Percentiles rank a stretch among this genome's conserved stretches.
phyloP scores from a whole-genome alignment of 495 filamentous ascomycete genomes.

The Evansstolkia leycettana region DNA sequence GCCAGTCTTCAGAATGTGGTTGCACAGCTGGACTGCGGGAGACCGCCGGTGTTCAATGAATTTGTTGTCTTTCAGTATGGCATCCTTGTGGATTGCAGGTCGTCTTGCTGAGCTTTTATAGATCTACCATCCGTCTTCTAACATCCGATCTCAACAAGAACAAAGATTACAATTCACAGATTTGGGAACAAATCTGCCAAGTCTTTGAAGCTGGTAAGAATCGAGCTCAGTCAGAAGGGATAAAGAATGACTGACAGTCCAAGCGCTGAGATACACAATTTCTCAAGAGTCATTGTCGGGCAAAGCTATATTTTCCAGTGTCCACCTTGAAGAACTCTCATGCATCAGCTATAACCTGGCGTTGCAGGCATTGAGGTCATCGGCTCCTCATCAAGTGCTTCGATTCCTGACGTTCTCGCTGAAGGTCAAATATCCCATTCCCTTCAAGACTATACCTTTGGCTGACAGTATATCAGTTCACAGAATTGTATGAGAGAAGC shows the following conservation, averaged over 20 bases:
- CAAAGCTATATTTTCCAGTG: conserved; percentile 34
- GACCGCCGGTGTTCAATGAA: no score
- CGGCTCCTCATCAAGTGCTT: conserved; percentile 38
- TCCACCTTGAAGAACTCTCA: conserved; percentile 72
- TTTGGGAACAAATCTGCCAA: conserved; percentile 41
- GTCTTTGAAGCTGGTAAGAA: conserved; percentile 51
- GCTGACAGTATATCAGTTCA: conserved; percentile 28
- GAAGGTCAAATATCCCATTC: background rate
- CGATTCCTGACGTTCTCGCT: conserved; percentile 32
- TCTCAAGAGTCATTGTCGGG: conserved; percentile 6
- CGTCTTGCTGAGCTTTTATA: conserved; percentile 4
- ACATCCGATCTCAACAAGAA: conserved; percentile 36
- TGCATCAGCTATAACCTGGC: conserved; percentile 66
- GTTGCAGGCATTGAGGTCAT: conserved; percentile 42
- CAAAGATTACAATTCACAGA: conserved; percentile 9
- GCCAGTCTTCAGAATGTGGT: conserved; percentile 46
- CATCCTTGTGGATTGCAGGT: no score
- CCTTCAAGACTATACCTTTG: no score
- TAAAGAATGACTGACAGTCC: conserved; percentile 21
- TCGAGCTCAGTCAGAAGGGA: conserved; percentile 1
- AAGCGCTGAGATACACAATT: conserved; percentile 27
- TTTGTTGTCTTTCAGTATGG: background rate
- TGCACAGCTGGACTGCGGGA: conserved; percentile 37
- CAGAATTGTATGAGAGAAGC: conserved; percentile 43
- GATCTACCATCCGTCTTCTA: conserved; percentile 47